Percentiles rank a stretch among this genome's conserved stretches.
These are phyloP conservation scores for Scytalidium sp. DNA, from an alignment of 2,329 filamentous ascomycete genomes.

Conservation along the genomic window DNA sequence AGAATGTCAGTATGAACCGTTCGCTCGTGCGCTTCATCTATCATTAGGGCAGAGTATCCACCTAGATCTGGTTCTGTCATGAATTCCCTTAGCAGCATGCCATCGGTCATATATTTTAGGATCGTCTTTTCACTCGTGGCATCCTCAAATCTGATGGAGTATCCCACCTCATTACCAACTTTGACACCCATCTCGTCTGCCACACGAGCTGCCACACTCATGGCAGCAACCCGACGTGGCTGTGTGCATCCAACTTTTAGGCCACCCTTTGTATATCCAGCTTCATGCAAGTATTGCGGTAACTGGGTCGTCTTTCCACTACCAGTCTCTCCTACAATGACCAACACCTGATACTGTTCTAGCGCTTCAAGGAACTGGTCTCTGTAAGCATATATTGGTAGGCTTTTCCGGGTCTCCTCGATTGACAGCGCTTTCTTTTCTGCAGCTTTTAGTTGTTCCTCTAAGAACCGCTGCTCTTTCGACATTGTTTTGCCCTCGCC, in stretches of 20 bases:
- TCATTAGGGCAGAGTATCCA: slow-evolving; percentile 86
- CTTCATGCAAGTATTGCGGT: slow-evolving; percentile 90
- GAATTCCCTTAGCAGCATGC: slow-evolving; percentile 87
- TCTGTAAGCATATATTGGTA: slow-evolving; percentile 87
- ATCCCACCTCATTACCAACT: slow-evolving; percentile 89
- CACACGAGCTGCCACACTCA: slow-evolving; percentile 95
- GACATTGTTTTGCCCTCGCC: slow-evolving; percentile 70
- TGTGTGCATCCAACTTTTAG: slow-evolving; percentile 92
- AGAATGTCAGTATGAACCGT: slow-evolving; percentile 90
- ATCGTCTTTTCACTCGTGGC: slow-evolving; percentile 87
- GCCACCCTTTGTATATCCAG: slow-evolving; percentile 80
- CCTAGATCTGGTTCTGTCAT: slow-evolving; percentile 83
- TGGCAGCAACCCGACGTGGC: slow-evolving; percentile 90
- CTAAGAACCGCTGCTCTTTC: slow-evolving; percentile 74
- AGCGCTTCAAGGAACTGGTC: slow-evolving; percentile 85
- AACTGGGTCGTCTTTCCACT: slow-evolving; percentile 95
- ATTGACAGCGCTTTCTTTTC: slow-evolving; percentile 87
- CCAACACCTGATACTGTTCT: slow-evolving; percentile 80
- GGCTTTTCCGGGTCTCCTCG: slow-evolving; percentile 83
- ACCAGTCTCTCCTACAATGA: slow-evolving; percentile 93
- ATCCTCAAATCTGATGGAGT: slow-evolving; percentile 93
- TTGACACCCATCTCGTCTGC: slow-evolving; percentile 91
- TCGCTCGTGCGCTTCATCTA: slow-evolving; percentile 95
- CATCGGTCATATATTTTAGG: slow-evolving; percentile 96
- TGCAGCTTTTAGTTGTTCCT: slow-evolving; percentile 80